Base-by-base conservation (phyloP, 306 rosid genomes). In the Canavalia ensiformis region DNA sequence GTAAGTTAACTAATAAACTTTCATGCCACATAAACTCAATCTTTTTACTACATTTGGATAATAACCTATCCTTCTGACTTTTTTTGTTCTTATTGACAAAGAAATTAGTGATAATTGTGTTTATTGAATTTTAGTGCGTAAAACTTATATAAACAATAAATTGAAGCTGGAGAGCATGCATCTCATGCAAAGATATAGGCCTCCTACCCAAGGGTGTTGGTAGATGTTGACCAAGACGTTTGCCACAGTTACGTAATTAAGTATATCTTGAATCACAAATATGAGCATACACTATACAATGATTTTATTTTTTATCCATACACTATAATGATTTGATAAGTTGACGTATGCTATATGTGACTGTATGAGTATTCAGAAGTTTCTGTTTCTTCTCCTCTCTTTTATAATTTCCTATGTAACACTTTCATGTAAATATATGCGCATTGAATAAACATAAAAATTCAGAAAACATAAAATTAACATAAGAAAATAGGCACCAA, bases 151-250 rank as follows among this genome's bases (percentile, higher is more conserved):
- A 5, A 37, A 7, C 13, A 7, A 18, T 41, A 42, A 70, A 59
- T 39, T 70, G 52, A 70, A 42, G 73, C 60, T 12, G 54, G 54
- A 49, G 52, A 63, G 52, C 74, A 77, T 49, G 74, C 68, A 49
- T 59, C 49, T 55, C 78, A 82, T 82, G 78, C 82, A 76, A 50
- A 60, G 58, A 50, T 73, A 8, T 39, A 70, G 76, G 55, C 46
- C 59, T 72, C 64, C 81, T n/a, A 39, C 69, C 37, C 35, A 10
- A 82, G 76, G 66, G 76, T 70, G 77, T 50, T 60, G 25, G 25
- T 18, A 29, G 79, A 63, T 72, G 46, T 72, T 80, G 84, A 77
- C 54, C 5, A 60, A 46, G 29, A 58, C 35, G 37, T 60, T 49
- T 82, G 65, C 7, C 47, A 28, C 46, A 35, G 44, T 60, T 39